Evolutionary conservation across 202 grass and related monocot species (phyloP), one percentile per base, ranked within the genome.

Genomic region (Tripidium arundinaceum): DNA sequence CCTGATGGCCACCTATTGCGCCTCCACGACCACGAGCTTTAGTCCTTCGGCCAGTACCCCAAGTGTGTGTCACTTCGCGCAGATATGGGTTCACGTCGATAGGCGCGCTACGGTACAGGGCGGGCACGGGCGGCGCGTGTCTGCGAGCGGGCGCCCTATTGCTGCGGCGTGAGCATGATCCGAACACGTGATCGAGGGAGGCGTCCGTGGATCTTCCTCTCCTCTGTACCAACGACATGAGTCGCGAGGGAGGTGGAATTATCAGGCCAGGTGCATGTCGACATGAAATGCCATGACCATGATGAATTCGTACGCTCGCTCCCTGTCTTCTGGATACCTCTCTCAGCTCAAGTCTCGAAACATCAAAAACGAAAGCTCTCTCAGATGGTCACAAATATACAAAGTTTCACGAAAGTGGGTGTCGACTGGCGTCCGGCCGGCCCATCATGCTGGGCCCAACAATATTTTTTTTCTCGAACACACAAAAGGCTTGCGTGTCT

Each of bases 31-130:
- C 31, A 6, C 7, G 2, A 8, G 27, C 4, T n/a, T 3, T 38
- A 18, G 65, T 6, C 10, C 65, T 24, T 41, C 2, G 21, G 40
- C 24, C 40, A 26, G 41, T 29, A 70, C 41, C 41, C 26, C 19
- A 42, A 75, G 15, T 47, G 45, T 19, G 8, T 14, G 58, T 83
- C 73, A 78, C 58, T 66, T 87, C 74, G 45, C 37, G 34, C 5
- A 47, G 65, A 78, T 65, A 38, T 5, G 61, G 62, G 50, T 61
- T 68, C 60, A 24, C 41, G 29, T 54, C 62, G 76, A 68, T 55
- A 0, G 50, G 13, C 64, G 4, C 72, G 22, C 15, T 9, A 9
- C 40, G 1, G 67, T 57, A 65, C 68, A 25, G 68, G 55, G 5
- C 1, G 31, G 6, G 57, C 84, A 49, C 62, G n/a, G n/a, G n/a